phyloP scores from a whole-genome alignment of 2,329 filamentous ascomycete species.

The Nothopassalora personata region DNA sequence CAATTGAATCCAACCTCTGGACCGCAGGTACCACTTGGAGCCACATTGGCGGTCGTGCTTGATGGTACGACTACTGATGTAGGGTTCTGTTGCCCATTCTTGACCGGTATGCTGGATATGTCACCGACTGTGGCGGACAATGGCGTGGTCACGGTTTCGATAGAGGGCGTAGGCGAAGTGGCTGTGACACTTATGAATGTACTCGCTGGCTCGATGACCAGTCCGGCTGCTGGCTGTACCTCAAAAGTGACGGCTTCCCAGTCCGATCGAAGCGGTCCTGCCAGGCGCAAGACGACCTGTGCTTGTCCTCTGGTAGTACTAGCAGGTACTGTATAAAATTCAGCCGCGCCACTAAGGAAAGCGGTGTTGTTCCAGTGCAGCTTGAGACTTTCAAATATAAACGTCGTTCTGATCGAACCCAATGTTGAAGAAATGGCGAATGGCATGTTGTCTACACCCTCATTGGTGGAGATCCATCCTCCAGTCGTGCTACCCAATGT shows the following conservation, averaged over 20 bases:
- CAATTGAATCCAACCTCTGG: conserved; percentile 3
- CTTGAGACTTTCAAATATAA: conserved; percentile 24
- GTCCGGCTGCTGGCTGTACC: conserved; percentile 14
- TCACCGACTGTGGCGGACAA: neutral
- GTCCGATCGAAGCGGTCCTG: conserved; percentile 22
- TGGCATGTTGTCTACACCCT: conserved; percentile 19
- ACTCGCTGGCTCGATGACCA: conserved; percentile 15
- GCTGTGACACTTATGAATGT: neutral
- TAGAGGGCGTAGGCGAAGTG: conserved; percentile 4
- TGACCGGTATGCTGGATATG: neutral
- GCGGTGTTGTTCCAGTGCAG: conserved; percentile 31
- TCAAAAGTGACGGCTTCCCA: conserved; percentile 29
- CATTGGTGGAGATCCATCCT: conserved; percentile 24
- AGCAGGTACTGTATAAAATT: conserved; percentile 30
- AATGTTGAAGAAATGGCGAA: conserved; percentile 24
- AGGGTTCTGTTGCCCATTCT: neutral
- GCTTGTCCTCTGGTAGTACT: conserved; percentile 21
- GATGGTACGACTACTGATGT: neutral
- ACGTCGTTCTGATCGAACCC: conserved; percentile 27
- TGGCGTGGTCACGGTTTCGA: conserved; percentile 9
- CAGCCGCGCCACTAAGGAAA: conserved; percentile 29
- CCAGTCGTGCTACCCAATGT: conserved; percentile 21
- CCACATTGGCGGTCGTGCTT: neutral
- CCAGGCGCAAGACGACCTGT: conserved; percentile 28
- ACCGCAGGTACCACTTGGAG: conserved; percentile 6